These are phyloP conservation scores for Collybia mongolica DNA, from an alignment of 768 basidiomycete genomes.

Conservation along the genomic window DNA sequence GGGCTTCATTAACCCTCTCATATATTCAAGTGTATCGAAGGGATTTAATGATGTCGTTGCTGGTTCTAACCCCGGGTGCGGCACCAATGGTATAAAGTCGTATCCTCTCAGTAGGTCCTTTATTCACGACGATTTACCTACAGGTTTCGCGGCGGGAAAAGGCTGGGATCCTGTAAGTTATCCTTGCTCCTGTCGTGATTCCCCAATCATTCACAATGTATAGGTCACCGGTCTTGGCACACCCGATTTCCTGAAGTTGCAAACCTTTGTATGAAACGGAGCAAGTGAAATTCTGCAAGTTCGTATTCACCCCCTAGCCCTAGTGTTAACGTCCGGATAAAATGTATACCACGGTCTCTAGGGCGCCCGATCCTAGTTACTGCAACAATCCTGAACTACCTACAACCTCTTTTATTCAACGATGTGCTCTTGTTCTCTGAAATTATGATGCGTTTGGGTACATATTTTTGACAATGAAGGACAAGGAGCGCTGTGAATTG, in stretches of 20 bases:
- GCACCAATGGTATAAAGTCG: conserved; percentile 39
- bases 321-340: too few species aligned
- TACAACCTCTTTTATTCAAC: too few species aligned
- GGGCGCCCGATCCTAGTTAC: too few species aligned
- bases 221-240: conserved; percentile 64
- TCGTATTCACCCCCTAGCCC: too few species aligned
- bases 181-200: neutral
- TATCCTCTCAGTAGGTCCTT: neutral
- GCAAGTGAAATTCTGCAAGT: too few species aligned
- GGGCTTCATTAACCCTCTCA: conserved; percentile 58
- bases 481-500: too few species aligned
- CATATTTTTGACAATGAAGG: too few species aligned
- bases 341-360: too few species aligned
- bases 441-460: too few species aligned
- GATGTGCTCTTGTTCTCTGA: too few species aligned
- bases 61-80: conserved; percentile 65
- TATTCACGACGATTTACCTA: neutral
- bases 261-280: conserved; percentile 33
- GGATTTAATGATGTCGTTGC: conserved; percentile 61
- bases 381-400: too few species aligned
- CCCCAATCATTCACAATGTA: neutral
- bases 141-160: conserved; percentile 38
- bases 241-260: conserved; percentile 54
- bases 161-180: conserved; percentile 57
- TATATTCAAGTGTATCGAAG: conserved; percentile 37